Base-by-base conservation (phyloP, 768 basidiomycete species). In the Exsudoporus frostii region DNA sequence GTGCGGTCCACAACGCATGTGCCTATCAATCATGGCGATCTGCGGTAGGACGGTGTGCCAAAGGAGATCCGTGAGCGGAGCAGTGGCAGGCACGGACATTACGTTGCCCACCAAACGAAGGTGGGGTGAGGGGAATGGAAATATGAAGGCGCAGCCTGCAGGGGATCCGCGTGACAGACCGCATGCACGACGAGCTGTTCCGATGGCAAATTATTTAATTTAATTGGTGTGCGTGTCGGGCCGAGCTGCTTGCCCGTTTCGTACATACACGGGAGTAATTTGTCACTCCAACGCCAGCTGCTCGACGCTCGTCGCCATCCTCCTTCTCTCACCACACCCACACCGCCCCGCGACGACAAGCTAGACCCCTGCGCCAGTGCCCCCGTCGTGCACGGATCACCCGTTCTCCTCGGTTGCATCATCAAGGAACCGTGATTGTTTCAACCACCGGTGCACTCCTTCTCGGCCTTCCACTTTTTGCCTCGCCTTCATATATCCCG, bases 391-490 rank as follows among this genome's bases (percentile, higher is more conserved):
- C 51, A 64, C 58, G 61, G 58, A 61, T 58, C 65, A 54, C 51
- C 57, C 64, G 59, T 19, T 48, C 53, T 56, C 47, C 54, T 54
- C 54, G 65, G 65, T 65, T 19, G 34, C 57, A 55, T 48, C 57
- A 66, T 60, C 58, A 52, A 57, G 51, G 64, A 66, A 66, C 56
- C 59, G 59, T 66, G 65, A 64, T 66, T 55, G 59, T 66, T 65
- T 59, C 53, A 50, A 51, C 59, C 7, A 24, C 33, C 38, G 61
- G 53, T 52, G 37, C 46, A 54, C 33, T 53, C 53, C 65, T 53
- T 59, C 53, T 45, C 24, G 48, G 40, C 10, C 48, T 42, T 45
- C 20, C 30, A 34, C 34, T 50, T 52, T 67, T 60, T 57, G 27
- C 19, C 38, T 53, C 40, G 1, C 39, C 62, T 53, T 60, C 58